A percentile compares a stretch with the other conserved stretches of the same genome.
Conservation (phyloP, 495 filamentous ascomycete species). For the Aspergillus cavernicola region DNA sequence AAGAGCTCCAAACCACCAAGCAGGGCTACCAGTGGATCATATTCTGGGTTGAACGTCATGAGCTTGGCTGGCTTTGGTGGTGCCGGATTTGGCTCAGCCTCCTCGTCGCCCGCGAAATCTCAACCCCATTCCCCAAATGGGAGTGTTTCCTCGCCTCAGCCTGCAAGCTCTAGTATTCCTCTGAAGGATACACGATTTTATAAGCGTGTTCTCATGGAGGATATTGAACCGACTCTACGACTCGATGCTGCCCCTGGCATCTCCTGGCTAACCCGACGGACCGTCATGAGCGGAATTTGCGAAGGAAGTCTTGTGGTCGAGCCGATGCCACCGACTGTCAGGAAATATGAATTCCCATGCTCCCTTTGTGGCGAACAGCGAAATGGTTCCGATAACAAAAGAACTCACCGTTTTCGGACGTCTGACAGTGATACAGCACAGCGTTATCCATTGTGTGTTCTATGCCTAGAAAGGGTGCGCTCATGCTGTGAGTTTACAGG, state of each 20-base stretch:
- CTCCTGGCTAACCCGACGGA: constrained; percentile 85
- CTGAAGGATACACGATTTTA: constrained; percentile 92
- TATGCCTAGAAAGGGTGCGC: constrained; percentile 79
- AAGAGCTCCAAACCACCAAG: constrained; percentile 56
- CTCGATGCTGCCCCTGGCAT: constrained; percentile 86
- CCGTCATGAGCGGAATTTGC: constrained; percentile 74
- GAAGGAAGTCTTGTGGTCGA: constrained; percentile 89
- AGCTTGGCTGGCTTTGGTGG: constrained; percentile 51
- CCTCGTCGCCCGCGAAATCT: constrained; percentile 40
- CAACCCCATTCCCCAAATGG: constrained; percentile 38
- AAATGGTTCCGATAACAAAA: constrained; percentile 61
- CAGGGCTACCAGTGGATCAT: constrained; percentile 66
- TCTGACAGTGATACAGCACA: constrained; percentile 82
- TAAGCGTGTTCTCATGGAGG: constrained; percentile 80
- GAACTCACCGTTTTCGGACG: constrained; percentile 85
- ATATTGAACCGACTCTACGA: constrained; percentile 90
- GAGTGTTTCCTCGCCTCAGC: constrained; percentile 34
- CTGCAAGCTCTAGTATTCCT: constrained; percentile 38
- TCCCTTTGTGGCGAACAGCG: constrained; percentile 84
- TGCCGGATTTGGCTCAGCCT: constrained; percentile 44
- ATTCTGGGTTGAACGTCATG: constrained; percentile 59
- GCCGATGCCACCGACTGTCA: constrained; percentile 62
- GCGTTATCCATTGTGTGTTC: constrained; percentile 82
- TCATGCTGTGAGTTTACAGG: constrained; percentile 88
- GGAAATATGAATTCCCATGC: constrained; percentile 67